phyloP scores from a whole-genome alignment of 495 filamentous ascomycete genomes.

The Venustampulla echinocandica region DNA sequence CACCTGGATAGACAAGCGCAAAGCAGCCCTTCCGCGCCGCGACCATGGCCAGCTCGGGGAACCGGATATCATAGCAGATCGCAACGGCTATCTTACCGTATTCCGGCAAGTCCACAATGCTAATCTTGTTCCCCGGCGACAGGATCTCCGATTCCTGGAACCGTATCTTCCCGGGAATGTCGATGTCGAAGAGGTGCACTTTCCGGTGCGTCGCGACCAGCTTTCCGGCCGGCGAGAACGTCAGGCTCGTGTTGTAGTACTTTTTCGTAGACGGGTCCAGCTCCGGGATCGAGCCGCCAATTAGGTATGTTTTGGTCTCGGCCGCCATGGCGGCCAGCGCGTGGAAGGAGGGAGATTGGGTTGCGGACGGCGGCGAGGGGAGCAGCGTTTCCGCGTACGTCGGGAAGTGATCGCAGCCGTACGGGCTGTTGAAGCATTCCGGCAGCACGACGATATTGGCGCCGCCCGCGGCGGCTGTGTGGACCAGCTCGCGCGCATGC shows the following conservation, averaged over 20 bases:
- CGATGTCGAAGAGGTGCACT: constrained; percentile 97
- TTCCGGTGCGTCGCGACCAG: constrained; percentile 88
- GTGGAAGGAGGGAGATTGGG: constrained; percentile 73
- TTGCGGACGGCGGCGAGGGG: constrained; percentile 61
- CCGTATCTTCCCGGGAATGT: constrained; percentile 87
- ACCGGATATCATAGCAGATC: constrained; percentile 96
- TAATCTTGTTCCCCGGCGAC: constrained; percentile 69
- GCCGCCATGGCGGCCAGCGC: constrained; percentile 70
- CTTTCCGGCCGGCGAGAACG: constrained; percentile 66
- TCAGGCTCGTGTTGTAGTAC: constrained; percentile 86
- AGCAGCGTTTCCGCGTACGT: constrained; percentile 83
- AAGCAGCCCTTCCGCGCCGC: constrained; percentile 79
- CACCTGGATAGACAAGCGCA: constrained; percentile 81
- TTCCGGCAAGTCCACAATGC: constrained; percentile 72
- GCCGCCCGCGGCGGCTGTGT: constrained; percentile 66
- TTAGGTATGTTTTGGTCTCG: constrained; percentile 66
- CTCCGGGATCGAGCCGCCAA: constrained; percentile 93
- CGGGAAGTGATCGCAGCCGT: constrained; percentile 84
- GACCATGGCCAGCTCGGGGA: constrained; percentile 88
- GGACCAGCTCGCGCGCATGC: constrained; percentile 71
- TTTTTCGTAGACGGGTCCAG: constrained; percentile 47
- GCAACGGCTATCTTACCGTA: constrained; percentile 79
- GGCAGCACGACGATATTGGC: constrained; percentile 65
- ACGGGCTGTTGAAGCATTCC: constrained; percentile 98
- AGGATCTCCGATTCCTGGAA: constrained; percentile 90